phyloP scores from a whole-genome alignment of 2,329 filamentous ascomycete species.

The Clarireedia monteithiana region DNA sequence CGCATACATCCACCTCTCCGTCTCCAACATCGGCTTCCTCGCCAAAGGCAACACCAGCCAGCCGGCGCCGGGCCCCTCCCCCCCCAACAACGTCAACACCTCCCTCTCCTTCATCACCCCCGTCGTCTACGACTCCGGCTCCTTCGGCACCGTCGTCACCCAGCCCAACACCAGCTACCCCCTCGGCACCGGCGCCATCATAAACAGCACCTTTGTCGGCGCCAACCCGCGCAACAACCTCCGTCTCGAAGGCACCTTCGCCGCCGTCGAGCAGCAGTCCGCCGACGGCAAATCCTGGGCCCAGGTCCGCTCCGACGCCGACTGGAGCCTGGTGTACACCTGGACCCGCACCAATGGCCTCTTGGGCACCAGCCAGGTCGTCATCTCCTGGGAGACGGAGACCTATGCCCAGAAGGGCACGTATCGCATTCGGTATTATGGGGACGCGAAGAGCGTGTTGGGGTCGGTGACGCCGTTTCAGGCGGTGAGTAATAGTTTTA shows the following conservation, averaged over 20 bases:
- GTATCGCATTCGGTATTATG: slow-evolving; percentile 78
- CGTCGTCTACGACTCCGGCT: slow-evolving; percentile 64
- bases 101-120: slow-evolving; percentile 73
- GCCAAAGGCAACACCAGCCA: slow-evolving; percentile 38
- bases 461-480: slow-evolving; percentile 63
- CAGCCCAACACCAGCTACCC: slow-evolving; percentile 38
- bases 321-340: slow-evolving; percentile 76
- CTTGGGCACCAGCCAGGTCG: slow-evolving; percentile 70
- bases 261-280: slow-evolving; percentile 60
- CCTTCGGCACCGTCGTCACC: slow-evolving; percentile 63
- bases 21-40: slow-evolving; percentile 62
- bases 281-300: slow-evolving; percentile 47
- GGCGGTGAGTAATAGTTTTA: slow-evolving; percentile 53
- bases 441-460: slow-evolving; percentile 61
- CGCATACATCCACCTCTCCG: slow-evolving; percentile 80
- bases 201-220: slow-evolving; percentile 69
- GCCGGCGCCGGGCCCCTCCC: slow-evolving; percentile 48
- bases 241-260: slow-evolving; percentile 68
- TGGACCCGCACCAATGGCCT: slow-evolving; percentile 69
- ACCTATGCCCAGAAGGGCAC: slow-evolving; percentile 50
- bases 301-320: slow-evolving; percentile 61
- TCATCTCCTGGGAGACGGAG: slow-evolving; percentile 72
- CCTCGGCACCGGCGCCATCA: slow-evolving; percentile 29
- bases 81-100: slow-evolving; percentile 70
- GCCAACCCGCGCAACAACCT: slow-evolving; percentile 90